phyloP scores from a whole-genome alignment of 1,284 basidiomycete genomes.

The Trichosporon coremiiforme region DNA sequence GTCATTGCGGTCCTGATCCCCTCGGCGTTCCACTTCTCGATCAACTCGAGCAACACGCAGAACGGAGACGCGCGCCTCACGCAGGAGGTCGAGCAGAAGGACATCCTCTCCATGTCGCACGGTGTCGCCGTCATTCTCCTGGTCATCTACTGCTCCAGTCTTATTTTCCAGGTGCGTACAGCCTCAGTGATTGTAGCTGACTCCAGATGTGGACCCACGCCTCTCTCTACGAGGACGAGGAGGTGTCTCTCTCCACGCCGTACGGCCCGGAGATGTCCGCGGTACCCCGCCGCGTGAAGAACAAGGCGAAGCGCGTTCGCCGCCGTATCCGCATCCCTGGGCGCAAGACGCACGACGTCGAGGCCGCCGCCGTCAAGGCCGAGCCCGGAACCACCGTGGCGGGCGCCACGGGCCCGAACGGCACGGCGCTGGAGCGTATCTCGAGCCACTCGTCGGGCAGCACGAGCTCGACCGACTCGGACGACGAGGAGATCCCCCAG shows the following conservation, averaged over 20 bases:
- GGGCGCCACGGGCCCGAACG: too few relatives aligned
- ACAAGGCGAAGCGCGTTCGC: slow-evolving; percentile 19
- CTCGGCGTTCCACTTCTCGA: slow-evolving; percentile 58
- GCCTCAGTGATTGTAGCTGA: neutral
- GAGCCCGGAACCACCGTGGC: neutral
- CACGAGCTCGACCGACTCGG: slow-evolving; percentile 23
- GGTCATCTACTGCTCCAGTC: slow-evolving; percentile 68
- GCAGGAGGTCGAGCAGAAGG: slow-evolving; percentile 54
- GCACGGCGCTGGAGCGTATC: neutral
- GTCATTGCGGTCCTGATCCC: slow-evolving; percentile 60
- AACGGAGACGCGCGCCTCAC: slow-evolving; percentile 25
- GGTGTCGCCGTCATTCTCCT: slow-evolving; percentile 81
- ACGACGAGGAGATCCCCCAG: slow-evolving; percentile 57
- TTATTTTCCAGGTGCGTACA: slow-evolving; percentile 67
- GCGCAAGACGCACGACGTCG: slow-evolving; percentile 5
- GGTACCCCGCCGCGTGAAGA: slow-evolving; percentile 33
- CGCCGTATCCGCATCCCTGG: neutral
- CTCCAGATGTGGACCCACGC: slow-evolving; percentile 78
- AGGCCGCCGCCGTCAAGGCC: neutral
- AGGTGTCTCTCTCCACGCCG: slow-evolving; percentile 40
- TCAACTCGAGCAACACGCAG: slow-evolving; percentile 42
- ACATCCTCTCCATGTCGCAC: slow-evolving; percentile 73
- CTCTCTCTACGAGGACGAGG: slow-evolving; percentile 62
- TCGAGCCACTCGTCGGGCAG: neutral
- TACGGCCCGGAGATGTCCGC: slow-evolving; percentile 47